phyloP scores from a whole-genome alignment of 257 asterid genomes.

The Solanum etuberosum region DNA sequence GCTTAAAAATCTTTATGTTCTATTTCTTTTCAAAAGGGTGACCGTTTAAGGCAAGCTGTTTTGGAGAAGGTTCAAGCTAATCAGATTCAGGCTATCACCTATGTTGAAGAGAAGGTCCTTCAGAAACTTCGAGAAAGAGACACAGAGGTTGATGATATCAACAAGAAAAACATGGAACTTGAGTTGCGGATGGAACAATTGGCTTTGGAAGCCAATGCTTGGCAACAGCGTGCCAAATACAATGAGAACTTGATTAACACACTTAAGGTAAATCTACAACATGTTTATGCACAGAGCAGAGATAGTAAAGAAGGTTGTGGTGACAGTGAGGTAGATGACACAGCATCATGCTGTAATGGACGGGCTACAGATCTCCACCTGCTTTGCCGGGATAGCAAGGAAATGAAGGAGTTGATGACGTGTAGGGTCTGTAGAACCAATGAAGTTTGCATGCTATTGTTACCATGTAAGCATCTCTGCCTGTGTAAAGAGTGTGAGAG shows the following conservation, averaged over 20 bases:
- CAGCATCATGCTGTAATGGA: constrained; percentile 81
- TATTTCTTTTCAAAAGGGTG: constrained; percentile 43
- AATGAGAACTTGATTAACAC: constrained; percentile 68
- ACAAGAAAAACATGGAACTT: constrained; percentile 72
- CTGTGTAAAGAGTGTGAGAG: constrained; percentile 88
- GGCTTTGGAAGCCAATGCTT: constrained; percentile 63
- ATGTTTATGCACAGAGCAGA: constrained; percentile 59
- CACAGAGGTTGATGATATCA: constrained; percentile 58
- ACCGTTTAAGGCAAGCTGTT: constrained; percentile 64
- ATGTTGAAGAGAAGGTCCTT: constrained; percentile 63
- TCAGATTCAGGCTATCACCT: constrained; percentile 74
- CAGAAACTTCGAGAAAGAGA: constrained; percentile 75
- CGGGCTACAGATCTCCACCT: constrained; percentile 33
- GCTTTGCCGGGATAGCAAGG: constrained; percentile 35
- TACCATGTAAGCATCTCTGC: constrained; percentile 96
- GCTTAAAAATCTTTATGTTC: neutral
- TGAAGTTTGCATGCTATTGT: constrained; percentile 71
- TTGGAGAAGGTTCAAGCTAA: constrained; percentile 70
- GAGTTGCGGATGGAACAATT: constrained; percentile 62
- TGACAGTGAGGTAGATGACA: constrained; percentile 83
- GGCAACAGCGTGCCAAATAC: constrained; percentile 88
- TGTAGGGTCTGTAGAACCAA: constrained; percentile 84
- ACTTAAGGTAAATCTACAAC: constrained; percentile 62
- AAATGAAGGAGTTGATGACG: constrained; percentile 47
- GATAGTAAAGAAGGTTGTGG: constrained; percentile 98